Conservation (phyloP, 2,329 filamentous ascomycete genomes). For the Talaromyces sp. region DNA sequence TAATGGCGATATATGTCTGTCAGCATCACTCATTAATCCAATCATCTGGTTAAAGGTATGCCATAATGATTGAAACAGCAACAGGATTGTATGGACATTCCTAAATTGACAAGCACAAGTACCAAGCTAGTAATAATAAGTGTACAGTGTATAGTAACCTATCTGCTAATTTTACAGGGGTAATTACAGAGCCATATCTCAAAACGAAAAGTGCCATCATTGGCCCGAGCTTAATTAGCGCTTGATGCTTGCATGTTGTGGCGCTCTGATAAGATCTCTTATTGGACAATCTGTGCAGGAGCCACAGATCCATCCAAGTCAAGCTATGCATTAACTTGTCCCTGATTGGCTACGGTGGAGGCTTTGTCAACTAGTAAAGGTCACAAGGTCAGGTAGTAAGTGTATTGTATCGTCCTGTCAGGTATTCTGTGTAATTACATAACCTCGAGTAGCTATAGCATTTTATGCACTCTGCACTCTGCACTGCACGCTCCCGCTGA, state of each 20-base stretch:
- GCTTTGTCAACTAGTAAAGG: neutral
- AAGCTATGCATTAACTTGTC: neutral
- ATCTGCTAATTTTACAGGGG: neutral
- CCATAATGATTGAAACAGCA: neutral
- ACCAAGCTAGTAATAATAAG: neutral
- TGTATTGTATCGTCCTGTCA: neutral
- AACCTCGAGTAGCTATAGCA: neutral
- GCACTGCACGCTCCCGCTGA: constrained; percentile 1
- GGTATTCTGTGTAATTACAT: neutral
- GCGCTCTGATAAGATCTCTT: neutral
- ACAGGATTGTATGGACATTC: neutral
- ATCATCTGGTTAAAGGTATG: neutral
- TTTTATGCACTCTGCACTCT: neutral
- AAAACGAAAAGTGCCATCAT: neutral
- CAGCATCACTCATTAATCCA: neutral
- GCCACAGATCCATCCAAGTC: constrained; percentile 4
- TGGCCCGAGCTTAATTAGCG: neutral
- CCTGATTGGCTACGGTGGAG: neutral
- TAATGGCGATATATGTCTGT: neutral
- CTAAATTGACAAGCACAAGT: neutral
- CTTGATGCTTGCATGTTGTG: neutral
- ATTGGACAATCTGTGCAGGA: neutral
- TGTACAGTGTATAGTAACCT: no score
- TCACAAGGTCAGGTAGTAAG: constrained; percentile 12
- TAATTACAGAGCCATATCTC: neutral